phyloP scores from a whole-genome alignment of 306 rosid species.

The Trifolium fragiferum region DNA sequence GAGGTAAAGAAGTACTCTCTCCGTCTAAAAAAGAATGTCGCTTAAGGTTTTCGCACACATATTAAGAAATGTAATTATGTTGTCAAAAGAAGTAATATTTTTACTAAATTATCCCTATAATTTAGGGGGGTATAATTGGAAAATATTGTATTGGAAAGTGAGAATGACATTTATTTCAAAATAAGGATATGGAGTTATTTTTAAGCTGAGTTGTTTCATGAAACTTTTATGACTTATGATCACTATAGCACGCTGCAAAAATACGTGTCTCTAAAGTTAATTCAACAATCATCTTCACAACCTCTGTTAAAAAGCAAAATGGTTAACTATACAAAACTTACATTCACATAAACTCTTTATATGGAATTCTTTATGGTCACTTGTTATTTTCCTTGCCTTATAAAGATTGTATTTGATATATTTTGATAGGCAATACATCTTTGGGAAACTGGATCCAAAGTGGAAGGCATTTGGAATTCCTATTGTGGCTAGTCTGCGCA shows the following conservation, averaged over 20 bases:
- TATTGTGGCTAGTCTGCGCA: constrained; percentile 61
- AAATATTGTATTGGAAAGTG: too few relatives aligned
- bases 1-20: too few relatives aligned
- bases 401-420: constrained; percentile 42
- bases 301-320: constrained; percentile 11
- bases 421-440: constrained; percentile 69
- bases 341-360: constrained; percentile 14
- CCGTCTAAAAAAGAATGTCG: too few relatives aligned
- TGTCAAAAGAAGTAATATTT: too few relatives aligned
- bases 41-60: too few relatives aligned
- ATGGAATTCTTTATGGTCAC: constrained; percentile 17
- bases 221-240: constrained; percentile 31
- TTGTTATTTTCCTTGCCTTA: constrained; percentile 40
- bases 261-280: constrained; percentile 9
- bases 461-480: constrained; percentile 97
- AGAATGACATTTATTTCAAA: too few relatives aligned
- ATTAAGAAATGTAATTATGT: too few relatives aligned
- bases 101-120: too few relatives aligned
- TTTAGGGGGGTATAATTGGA: too few relatives aligned
- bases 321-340: constrained; percentile 25
- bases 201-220: constrained; percentile 23
- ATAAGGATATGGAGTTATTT: constrained; percentile 33
- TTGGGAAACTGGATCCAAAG: constrained; percentile 65
- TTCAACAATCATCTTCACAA: constrained; percentile 13
- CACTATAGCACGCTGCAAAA: constrained; percentile 27